A percentile compares a stretch with the other conserved stretches of the same genome.
Evolutionary conservation across 208 protist species (phyloP).

Genomic region (Acanthamoeba castellanii): DNA sequence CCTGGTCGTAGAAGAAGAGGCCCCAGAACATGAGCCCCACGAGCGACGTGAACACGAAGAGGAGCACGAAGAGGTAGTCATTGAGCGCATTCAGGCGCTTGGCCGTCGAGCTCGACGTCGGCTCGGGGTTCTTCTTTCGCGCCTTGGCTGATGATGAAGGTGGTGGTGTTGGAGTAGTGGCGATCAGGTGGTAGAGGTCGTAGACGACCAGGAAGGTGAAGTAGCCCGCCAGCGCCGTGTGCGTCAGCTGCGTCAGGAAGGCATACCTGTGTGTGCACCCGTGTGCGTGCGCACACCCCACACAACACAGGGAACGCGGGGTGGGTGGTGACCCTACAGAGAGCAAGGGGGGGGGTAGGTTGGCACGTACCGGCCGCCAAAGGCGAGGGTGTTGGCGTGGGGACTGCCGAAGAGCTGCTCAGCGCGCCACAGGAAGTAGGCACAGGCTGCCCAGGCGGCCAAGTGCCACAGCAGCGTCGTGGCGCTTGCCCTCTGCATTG

Average conservation of each 20-base stretch:
- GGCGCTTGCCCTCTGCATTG: not conserved
- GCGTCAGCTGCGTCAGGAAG: constrained; percentile 54
- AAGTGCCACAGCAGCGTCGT: not conserved
- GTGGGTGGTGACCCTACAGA: not conserved
- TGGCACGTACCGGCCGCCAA: not conserved
- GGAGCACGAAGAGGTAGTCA: constrained; percentile 14
- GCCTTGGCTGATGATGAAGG: no score
- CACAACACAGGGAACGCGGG: not conserved
- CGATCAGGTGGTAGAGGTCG: not conserved
- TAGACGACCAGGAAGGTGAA: constrained; percentile 6
- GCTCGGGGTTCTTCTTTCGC: not conserved
- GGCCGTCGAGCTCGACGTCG: not conserved
- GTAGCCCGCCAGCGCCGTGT: constrained; percentile 2
- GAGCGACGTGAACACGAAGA: constrained; percentile 50
- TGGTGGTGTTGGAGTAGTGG: not conserved
- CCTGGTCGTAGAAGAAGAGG: constrained; percentile 63
- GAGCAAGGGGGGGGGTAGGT: not conserved
- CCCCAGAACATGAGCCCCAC: constrained; percentile 63
- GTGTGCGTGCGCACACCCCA: not conserved
- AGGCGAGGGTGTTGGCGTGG: not conserved
- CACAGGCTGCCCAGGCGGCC: not conserved
- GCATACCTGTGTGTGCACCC: not conserved
- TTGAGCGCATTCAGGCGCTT: not conserved
- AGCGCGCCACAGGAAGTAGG: constrained; percentile 8
- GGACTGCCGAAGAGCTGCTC: not conserved